Evolutionary conservation across 2,329 filamentous ascomycete species (phyloP), one percentile per base, ranked within the genome.

Genomic region (Microdochium paspali): DNA sequence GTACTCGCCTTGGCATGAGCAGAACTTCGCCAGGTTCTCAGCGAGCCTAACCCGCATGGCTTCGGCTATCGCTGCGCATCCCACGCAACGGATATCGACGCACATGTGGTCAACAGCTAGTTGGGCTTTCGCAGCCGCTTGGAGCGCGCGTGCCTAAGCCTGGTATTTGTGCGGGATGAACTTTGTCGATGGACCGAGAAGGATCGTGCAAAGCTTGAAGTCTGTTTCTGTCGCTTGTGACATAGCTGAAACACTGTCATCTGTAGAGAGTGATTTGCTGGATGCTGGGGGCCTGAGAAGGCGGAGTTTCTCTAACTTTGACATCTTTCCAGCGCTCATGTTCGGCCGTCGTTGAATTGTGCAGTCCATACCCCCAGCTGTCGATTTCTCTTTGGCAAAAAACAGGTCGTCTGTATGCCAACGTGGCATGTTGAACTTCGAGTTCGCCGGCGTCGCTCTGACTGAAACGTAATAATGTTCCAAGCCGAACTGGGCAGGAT

Each of bases 371-470:
- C 12, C 18, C 24, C 25, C 26, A 3, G 45, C 21, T 39, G 47
- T 44, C 39, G 26, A 28, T 44, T 30, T 39, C 28, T 50, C 21
- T 26, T 25, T 30, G 35, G 10, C 26, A 50, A 67, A 76, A 56
- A 75, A 74, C 15, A 71, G 56, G 47, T 76, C 71, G 50, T 76
- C 72, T 0, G 69, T 69, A 49, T 76, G 72, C 72, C 72, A 75
- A 44, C 72, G 58, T 1, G 68, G 66, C 10, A 52, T 58, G 51
- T 75, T 66, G 53, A 66, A 75, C 24, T 73, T 69, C 26, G 53
- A 42, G 0, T 67, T 71, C 0, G 68, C 61, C 39, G 57, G 66
- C 0, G 69, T 70, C 44, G 71, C 71, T 43, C 72, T 69, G 46
- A 75, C 64, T 0, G 71, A 74, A 12, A 75, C 53, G 62, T 72